Percentiles rank a stretch among this genome's conserved stretches.
These are phyloP conservation scores for Arctium lappa DNA, from an alignment of 129 eudicot species.

Conservation along the genomic window DNA sequence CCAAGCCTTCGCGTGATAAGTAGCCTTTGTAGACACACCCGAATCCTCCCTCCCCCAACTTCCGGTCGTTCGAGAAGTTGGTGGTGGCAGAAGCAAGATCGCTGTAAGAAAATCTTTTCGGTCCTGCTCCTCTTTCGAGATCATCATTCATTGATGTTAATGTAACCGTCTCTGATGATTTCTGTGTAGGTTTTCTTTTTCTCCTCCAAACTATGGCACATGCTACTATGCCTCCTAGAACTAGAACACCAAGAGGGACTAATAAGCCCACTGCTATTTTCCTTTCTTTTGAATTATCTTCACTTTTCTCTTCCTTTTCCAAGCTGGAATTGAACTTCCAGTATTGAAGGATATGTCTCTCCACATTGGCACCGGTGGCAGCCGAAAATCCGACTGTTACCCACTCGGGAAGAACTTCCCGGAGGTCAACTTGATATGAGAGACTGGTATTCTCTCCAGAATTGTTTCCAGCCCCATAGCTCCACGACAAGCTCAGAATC, in stretches of 20 bases:
- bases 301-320: background rate
- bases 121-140: conserved; percentile 54
- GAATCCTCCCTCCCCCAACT: conserved; percentile 63
- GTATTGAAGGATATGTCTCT: conserved; percentile 26
- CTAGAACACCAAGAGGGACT: conserved; percentile 16
- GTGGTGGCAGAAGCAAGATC: conserved; percentile 45
- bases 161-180: conserved; percentile 8
- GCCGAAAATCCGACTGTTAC: conserved; percentile 49
- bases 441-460: conserved; percentile 21
- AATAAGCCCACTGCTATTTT: conserved; percentile 23
- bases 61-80: conserved; percentile 40
- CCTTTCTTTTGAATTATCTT: conserved; percentile 15
- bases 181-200: background rate
- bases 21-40: conserved; percentile 59
- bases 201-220: conserved; percentile 12
- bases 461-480: conserved; percentile 26
- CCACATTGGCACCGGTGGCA: conserved; percentile 36
- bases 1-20: conserved; percentile 21
- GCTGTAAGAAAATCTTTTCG: conserved; percentile 39
- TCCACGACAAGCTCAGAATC: conserved; percentile 32
- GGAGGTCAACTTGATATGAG: conserved; percentile 35
- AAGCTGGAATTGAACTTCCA: conserved; percentile 46
- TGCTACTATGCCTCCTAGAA: background rate
- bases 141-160: conserved; percentile 41
- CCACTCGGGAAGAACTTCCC: conserved; percentile 34